Evolutionary conservation across 352 stramenopile species (phyloP), one percentile per base, ranked within the genome.

Genomic region (Phytopythium cucurbitacearum): DNA sequence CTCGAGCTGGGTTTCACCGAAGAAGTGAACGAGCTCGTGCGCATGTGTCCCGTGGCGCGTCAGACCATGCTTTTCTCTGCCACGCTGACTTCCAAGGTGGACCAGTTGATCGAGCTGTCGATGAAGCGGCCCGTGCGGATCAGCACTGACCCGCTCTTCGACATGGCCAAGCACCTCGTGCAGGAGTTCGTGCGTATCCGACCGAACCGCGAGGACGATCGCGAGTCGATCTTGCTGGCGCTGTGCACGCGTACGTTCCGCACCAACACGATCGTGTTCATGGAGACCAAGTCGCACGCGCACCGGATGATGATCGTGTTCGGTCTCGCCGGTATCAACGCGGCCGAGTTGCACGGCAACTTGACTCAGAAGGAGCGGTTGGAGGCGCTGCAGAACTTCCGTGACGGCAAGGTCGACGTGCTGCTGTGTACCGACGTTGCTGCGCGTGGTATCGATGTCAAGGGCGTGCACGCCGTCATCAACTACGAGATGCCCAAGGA

Each of bases 401-500:
- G 96, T 50, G 85, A 97, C 48, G 92, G 96, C 33, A 83, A 92
- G 35, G 96, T 97, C 4, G 92, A 98, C 59, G 82, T 99, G 51
- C 73, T 99, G 57, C 73, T 99, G 37, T 97, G 94, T 68, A 99
- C 97, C 3, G 97, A 99, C 64, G 83, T 99, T 43, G 97, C 97
- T n/a, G 97, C 96, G 6, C 90, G 97, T 69, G 97, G 98, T 57
- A 91, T 99, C 39, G 97, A 99, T 76, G 96, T 99, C 56, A 80
- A 94, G 56, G 92, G 92, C 35, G 96, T 99, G 9, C 80, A 99
- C 60, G 94, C 94, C 15, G 97, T 99, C 4, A 98, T 99, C 67
- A 99, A 99, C 78, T 99, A 98, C 76, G 97, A 99, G 68, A 99
- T 99, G 96, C 97, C 98, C 1, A 95, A 97, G 64, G 87, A 99